A percentile compares a stretch with the other conserved stretches of the same genome.
Evolutionary conservation across 2,329 filamentous ascomycete species (phyloP).

Genomic region (Furcasterigmium furcatum): DNA sequence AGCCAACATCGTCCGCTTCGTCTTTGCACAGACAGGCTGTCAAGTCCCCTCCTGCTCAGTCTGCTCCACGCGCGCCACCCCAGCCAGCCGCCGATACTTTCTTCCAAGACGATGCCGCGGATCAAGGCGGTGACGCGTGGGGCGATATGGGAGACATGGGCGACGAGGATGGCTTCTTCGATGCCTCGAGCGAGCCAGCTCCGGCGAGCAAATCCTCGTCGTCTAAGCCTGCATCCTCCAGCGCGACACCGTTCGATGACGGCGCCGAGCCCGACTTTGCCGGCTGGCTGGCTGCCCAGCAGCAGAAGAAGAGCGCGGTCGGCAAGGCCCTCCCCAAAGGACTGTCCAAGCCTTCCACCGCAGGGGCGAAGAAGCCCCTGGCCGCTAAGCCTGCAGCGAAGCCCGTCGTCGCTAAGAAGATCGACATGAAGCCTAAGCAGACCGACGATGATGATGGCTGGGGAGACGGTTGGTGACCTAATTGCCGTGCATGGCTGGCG

Average conservation of each 20-base stretch:
- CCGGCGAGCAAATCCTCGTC: constrained; percentile 15
- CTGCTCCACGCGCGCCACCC: constrained; percentile 45
- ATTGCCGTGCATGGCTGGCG: neutral
- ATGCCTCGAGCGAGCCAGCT: constrained; percentile 37
- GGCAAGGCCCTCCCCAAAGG: constrained; percentile 79
- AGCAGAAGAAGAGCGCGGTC: constrained; percentile 61
- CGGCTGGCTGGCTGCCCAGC: constrained; percentile 87
- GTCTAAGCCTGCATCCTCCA: constrained; percentile 27
- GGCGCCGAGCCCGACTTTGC: constrained; percentile 92
- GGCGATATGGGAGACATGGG: constrained; percentile 61
- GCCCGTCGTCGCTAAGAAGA: constrained; percentile 56
- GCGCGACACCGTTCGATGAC: constrained; percentile 66
- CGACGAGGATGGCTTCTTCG: constrained; percentile 31
- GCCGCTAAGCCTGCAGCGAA: constrained; percentile 33
- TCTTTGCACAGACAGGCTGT: constrained; percentile 58
- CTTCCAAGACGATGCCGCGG: constrained; percentile 55
- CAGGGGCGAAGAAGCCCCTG: constrained; percentile 36
- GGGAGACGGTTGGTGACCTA: constrained; percentile 60
- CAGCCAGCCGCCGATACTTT: constrained; percentile 46
- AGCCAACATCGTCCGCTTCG: constrained; percentile 50
- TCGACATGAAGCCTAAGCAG: constrained; percentile 64
- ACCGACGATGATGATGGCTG: constrained; percentile 57
- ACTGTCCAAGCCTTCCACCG: constrained; percentile 55
- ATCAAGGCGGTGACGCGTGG: constrained; percentile 75
- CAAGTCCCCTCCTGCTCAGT: constrained; percentile 46